Evolutionary conservation across 2,329 filamentous ascomycete genomes (phyloP).

Genomic region (Alternaria ethzedia): DNA sequence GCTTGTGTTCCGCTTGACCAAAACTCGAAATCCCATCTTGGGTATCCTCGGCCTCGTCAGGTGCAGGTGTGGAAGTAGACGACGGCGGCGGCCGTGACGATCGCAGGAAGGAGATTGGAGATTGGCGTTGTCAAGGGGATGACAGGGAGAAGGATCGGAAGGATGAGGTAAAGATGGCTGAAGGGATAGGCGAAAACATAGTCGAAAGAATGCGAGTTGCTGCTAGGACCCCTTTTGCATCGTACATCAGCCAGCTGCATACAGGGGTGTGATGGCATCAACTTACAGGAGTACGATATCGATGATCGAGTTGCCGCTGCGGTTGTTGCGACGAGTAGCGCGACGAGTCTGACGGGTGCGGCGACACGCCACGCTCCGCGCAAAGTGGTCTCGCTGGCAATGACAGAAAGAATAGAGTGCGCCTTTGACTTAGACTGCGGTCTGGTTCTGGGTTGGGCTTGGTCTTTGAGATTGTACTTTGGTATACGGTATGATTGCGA

Average conservation of each 20-base stretch:
- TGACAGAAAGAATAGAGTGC: too few relatives aligned
- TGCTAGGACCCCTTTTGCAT: neutral
- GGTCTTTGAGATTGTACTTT: too few relatives aligned
- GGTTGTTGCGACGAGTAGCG: constrained; percentile 64
- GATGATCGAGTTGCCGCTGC: constrained; percentile 55
- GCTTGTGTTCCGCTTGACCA: neutral
- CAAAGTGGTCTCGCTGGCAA: too few relatives aligned
- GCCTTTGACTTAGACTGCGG: too few relatives aligned
- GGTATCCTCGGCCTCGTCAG: neutral
- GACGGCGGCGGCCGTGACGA: neutral
- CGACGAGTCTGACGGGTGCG: constrained; percentile 62
- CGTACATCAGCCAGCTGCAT: neutral
- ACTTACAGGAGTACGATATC: neutral
- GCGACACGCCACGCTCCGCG: constrained; percentile 63
- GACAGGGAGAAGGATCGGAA: neutral
- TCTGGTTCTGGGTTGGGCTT: too few relatives aligned
- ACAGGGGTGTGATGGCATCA: neutral
- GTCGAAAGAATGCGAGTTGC: neutral
- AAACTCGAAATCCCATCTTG: neutral
- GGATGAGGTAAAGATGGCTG: neutral
- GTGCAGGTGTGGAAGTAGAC: neutral
- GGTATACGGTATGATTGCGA: too few relatives aligned
- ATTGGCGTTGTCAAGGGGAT: neutral
- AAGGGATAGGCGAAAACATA: neutral
- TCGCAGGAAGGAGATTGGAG: neutral